These are phyloP conservation scores for Metschnikowia lunata DNA, from an alignment of 805 yeast species.

Conservation along the genomic window DNA sequence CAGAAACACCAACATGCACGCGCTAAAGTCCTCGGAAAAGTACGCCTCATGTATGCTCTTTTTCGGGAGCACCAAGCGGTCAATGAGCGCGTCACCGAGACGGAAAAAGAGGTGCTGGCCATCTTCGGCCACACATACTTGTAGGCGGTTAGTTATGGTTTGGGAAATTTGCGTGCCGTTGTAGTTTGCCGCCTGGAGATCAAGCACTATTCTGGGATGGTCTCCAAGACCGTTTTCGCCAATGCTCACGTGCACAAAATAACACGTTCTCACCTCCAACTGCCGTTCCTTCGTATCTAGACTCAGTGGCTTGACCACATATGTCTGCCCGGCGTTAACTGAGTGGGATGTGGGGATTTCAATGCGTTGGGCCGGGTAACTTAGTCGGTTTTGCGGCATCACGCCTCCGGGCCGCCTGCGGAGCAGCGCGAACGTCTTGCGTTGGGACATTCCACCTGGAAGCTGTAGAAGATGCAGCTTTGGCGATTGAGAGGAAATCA, in stretches of 20 bases:
- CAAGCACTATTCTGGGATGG: constrained; percentile 7
- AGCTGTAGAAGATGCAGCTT: too few species aligned
- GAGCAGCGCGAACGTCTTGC: constrained; percentile 11
- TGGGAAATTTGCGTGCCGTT: constrained; percentile 12
- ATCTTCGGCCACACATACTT: constrained; percentile 9
- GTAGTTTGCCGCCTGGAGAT: constrained; percentile 10
- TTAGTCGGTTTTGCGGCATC: constrained; percentile 16
- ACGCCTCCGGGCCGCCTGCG: constrained; percentile 16
- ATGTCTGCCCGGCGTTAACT: constrained; percentile 8
- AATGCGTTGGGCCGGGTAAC: constrained; percentile 7
- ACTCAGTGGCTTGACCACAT: constrained; percentile 13
- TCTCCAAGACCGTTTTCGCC: constrained; percentile 13
- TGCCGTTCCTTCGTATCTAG: constrained; percentile 9
- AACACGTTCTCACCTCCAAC: constrained; percentile 13
- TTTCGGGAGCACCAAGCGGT: constrained; percentile 15
- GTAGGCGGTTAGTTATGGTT: constrained; percentile 3
- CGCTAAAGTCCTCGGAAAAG: constrained; percentile 8
- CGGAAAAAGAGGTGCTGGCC: constrained; percentile 8
- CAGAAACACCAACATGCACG: constrained; percentile 9
- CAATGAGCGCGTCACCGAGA: constrained; percentile 11
- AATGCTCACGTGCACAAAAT: constrained; percentile 9
- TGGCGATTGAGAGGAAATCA: too few species aligned
- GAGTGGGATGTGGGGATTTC: constrained; percentile 13
- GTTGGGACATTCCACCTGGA: constrained; percentile 3
- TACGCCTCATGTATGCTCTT: constrained; percentile 7